These are phyloP conservation scores for Penicillium polonicum DNA, from an alignment of 2,329 filamentous ascomycete species.

Conservation along the genomic window DNA sequence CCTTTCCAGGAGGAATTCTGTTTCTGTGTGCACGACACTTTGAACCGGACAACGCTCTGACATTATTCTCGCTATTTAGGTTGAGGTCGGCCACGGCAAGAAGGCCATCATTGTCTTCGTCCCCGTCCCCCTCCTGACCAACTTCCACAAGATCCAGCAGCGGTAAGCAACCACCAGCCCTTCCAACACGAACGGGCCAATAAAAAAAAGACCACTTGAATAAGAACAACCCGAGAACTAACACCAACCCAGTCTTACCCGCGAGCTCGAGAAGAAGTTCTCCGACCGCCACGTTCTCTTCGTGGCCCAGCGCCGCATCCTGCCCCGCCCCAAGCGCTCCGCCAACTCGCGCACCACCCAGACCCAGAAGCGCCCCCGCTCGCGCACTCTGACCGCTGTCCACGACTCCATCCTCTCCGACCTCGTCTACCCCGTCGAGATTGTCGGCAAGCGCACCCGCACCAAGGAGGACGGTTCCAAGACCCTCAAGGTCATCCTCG, in stretches of 20 bases:
- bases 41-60: conserved; percentile 26
- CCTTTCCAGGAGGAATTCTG: conserved; percentile 7
- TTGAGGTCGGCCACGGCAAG: conserved; percentile 99
- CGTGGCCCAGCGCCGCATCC: conserved; percentile 97
- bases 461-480: conserved; percentile 99
- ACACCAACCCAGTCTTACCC: conserved; percentile 71
- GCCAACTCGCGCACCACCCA: conserved; percentile 93
- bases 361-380: conserved; percentile 98
- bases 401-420: conserved; percentile 98
- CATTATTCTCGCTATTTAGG: conserved; percentile 59
- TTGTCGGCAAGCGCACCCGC: conserved; percentile 97
- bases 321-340: conserved; percentile 97
- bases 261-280: conserved; percentile 99
- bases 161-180: conserved; percentile 65
- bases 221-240: conserved; percentile 9
- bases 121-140: conserved; percentile 95
- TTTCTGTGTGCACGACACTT: conserved; percentile 15
- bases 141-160: conserved; percentile 99
- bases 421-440: conserved; percentile 99
- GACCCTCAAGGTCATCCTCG: conserved; percentile 96
- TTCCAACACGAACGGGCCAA: not conserved
- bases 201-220: not conserved
- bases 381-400: conserved; percentile 95
- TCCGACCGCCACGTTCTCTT: conserved; percentile 99
- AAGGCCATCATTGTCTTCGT: conserved; percentile 99